Evolutionary conservation across 148 eudicot genomes (phyloP).

Genomic region (Persicaria maculosa): DNA sequence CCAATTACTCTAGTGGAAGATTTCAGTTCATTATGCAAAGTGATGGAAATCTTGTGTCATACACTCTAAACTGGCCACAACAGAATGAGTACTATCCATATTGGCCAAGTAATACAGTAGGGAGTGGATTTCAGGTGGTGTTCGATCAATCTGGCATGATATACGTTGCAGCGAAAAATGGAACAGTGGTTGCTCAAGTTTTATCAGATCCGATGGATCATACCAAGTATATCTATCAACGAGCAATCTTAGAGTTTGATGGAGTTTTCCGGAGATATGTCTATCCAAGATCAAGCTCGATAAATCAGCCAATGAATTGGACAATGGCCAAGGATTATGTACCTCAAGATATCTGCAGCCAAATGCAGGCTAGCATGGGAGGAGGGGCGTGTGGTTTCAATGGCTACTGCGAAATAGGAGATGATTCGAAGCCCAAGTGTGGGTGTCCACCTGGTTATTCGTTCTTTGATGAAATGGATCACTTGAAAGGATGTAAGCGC

Average conservation of each 20-base stretch:
- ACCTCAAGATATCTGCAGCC: constrained; percentile 40
- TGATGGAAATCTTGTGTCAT: constrained; percentile 16
- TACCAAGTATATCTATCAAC: neutral
- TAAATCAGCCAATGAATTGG: constrained; percentile 20
- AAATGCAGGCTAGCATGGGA: neutral
- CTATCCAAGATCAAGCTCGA: neutral
- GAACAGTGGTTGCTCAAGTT: neutral
- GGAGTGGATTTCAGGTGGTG: too few relatives aligned
- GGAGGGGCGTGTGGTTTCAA: constrained; percentile 58
- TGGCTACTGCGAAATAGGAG: constrained; percentile 32
- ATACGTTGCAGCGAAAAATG: neutral
- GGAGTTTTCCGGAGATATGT: too few relatives aligned
- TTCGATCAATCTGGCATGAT: neutral
- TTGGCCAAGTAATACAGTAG: neutral
- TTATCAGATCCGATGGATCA: neutral
- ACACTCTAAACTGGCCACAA: constrained; percentile 2
- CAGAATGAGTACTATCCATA: neutral
- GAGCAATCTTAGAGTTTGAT: too few relatives aligned
- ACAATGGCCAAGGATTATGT: neutral
- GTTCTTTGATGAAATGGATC: constrained; percentile 32
- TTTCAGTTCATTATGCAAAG: constrained; percentile 4
- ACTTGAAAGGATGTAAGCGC: constrained; percentile 35
- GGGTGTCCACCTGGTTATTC: constrained; percentile 36
- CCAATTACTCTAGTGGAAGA: neutral
- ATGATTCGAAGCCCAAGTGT: constrained; percentile 29